Conservation (phyloP, 2,329 filamentous ascomycete species). For the Ambrosiella cleistominuta region DNA sequence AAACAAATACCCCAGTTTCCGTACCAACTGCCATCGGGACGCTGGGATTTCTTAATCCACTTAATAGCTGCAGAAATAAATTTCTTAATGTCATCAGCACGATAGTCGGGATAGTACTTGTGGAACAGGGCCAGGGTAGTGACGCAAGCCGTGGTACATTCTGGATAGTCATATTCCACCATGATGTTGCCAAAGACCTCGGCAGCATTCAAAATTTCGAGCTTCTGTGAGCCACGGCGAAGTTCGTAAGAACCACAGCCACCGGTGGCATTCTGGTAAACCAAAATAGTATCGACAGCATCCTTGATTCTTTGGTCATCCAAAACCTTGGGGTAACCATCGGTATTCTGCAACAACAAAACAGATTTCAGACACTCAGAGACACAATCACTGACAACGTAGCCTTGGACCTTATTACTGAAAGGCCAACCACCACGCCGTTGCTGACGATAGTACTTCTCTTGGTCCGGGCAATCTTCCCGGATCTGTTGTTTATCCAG, state of each 20-base stretch:
- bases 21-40: constrained; percentile 83
- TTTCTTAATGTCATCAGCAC: constrained; percentile 51
- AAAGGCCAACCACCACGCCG: constrained; percentile 94
- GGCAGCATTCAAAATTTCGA: constrained; percentile 83
- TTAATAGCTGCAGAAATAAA: constrained; percentile 58
- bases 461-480: constrained; percentile 61
- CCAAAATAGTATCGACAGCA: constrained; percentile 74
- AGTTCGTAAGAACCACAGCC: constrained; percentile 84
- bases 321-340: constrained; percentile 56
- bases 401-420: constrained; percentile 81
- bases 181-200: constrained; percentile 96
- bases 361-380: constrained; percentile 79
- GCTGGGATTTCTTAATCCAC: constrained; percentile 70
- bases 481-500: constrained; percentile 83
- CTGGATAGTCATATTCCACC: constrained; percentile 96
- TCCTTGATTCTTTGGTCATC: constrained; percentile 66
- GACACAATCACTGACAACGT: constrained; percentile 88
- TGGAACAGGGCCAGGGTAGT: constrained; percentile 73
- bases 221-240: constrained; percentile 54
- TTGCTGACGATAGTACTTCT: constrained; percentile 70
- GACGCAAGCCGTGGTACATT: constrained; percentile 90
- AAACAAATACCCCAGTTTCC: constrained; percentile 97
- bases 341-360: constrained; percentile 63
- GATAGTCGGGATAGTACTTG: constrained; percentile 65
- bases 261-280: constrained; percentile 75